These are phyloP conservation scores for Kuraishia piskuri DNA, from an alignment of 805 yeast species.

Conservation along the genomic window DNA sequence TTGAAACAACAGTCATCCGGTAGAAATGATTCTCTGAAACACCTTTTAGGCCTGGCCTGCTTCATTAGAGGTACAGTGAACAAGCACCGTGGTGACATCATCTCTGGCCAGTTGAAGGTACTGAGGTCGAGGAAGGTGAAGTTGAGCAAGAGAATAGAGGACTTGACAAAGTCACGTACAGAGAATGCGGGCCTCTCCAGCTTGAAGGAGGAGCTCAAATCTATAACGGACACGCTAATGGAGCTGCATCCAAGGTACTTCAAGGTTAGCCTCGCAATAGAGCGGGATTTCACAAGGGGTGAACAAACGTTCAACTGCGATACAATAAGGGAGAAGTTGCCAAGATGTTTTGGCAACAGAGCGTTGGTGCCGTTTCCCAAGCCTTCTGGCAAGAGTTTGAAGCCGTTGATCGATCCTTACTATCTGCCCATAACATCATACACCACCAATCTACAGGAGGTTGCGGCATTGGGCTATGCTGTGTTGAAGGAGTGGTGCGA, in stretches of 20 bases:
- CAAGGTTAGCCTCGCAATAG: neutral
- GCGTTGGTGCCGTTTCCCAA: neutral
- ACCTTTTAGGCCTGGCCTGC: neutral
- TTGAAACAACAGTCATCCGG: neutral
- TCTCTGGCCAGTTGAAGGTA: neutral
- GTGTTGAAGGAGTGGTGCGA: slow-evolving; percentile 1
- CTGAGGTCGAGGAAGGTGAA: neutral
- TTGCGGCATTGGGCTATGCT: neutral
- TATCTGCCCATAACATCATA: neutral
- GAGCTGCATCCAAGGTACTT: neutral
- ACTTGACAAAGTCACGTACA: neutral
- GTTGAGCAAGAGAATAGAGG: neutral
- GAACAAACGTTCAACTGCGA: neutral
- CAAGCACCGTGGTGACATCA: slow-evolving; percentile 1
- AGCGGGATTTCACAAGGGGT: slow-evolving; percentile 1
- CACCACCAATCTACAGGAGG: neutral
- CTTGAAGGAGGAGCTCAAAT: neutral
- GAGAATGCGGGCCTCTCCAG: no score
- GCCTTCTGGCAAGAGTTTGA: neutral
- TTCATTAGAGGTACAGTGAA: slow-evolving; percentile 2
- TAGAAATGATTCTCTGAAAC: neutral
- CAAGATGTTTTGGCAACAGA: neutral
- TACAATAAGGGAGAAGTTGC: neutral
- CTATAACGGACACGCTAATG: neutral
- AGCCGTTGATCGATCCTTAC: slow-evolving; percentile 1